Evolutionary conservation across 2,329 filamentous ascomycete genomes (phyloP), one percentile per base, ranked within the genome.

Genomic region (Mycosphaerella arachidis): DNA sequence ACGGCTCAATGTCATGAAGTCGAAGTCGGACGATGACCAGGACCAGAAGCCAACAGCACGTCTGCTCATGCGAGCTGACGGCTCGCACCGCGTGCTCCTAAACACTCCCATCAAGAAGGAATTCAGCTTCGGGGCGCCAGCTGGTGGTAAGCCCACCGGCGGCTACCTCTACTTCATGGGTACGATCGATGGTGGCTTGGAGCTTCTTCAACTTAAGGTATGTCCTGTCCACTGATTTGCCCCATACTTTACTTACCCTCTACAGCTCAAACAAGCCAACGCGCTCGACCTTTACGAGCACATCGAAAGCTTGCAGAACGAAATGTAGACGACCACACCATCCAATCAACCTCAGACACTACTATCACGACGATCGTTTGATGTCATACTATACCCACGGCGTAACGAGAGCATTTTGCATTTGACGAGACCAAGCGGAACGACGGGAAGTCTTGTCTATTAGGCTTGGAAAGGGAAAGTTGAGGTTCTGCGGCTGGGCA

Each of bases 11-110:
- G 86, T 88, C 2, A 81, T 84, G 64, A 70, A 24, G 75, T 76
- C 18, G 81, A 40, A 59, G 79, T 4, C 68, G 71, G 78, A 81
- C 18, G 81, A 83, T 45, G 80, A 85, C 12, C 64, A 70, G 9
- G 76, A 77, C 9, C 82, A 84, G 58, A 82, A 73, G 55, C 74
- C 75, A 40, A 79, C 78, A 62, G 83, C 88, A 27, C 88, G 93
- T 46, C 84, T 97, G 66, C 84, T 97, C 62, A 92, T 97, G 86
- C 88, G 93, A 18, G 91, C 95, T 66, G 92, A 97, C 70, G 91
- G 92, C 61, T 94, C 91, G 0, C 86, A 92, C 69, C 85, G 91
- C 24, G 86, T 97, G 56, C 87, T 96, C 63, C 80, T 97, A 54
- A 97, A 97, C 76, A 91, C 89, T 1, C 85, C 87, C 0, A 82